Base-by-base conservation (phyloP, 371 early-diverging fungal species). In the Modicella reniformis region DNA sequence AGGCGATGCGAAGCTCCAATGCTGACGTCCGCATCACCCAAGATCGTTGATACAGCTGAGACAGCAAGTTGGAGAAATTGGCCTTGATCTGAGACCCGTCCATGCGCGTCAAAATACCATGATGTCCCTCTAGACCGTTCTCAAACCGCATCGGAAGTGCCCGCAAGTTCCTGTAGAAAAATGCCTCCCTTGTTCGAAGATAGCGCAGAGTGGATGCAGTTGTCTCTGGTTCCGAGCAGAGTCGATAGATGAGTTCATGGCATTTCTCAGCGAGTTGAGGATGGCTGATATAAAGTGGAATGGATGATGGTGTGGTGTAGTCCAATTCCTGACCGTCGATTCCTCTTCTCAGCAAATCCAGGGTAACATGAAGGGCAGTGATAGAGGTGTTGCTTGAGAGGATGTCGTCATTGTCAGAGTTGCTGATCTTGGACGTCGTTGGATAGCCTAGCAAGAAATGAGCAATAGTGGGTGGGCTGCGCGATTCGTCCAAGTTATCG, bases 401-500 rank as follows among this genome's bases (percentile, higher is more conserved):
- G n/a, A 82, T 81, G 59, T 89, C 85, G 25, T 77, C 72, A 8
- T 87, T 73, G 6, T 75, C 74, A 0, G 82, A 77, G 34, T 80
- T 61, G 29, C 75, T 81, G 50, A 83, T 70, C 8, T 67, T 65
- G 6, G 79, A 70, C 7, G 81, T 70, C 44, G 82, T 74, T 33
- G 92, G 85, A 65, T 89, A 94, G 3, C 98, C 97, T 2, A 98
- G 83, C 44, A 97, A 80, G 62, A 93, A 95, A 71, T 97, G 96
- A 2, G 94, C 86, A 25, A 96, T 77, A 0, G 92, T 90, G 0
- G 95, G 94, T n/a, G 84, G 72, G 7, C 79, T 69, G 34, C 73
- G 69, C 6, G 77, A 66, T 5, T 72, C 59, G 5, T 72, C 68
- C 23, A 92, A 59, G 75, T 92, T 94, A 29, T 86, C 80, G 5